These are phyloP conservation scores for Poa pratensis DNA, from an alignment of 176 grass and related monocot species.

Conservation along the genomic window DNA sequence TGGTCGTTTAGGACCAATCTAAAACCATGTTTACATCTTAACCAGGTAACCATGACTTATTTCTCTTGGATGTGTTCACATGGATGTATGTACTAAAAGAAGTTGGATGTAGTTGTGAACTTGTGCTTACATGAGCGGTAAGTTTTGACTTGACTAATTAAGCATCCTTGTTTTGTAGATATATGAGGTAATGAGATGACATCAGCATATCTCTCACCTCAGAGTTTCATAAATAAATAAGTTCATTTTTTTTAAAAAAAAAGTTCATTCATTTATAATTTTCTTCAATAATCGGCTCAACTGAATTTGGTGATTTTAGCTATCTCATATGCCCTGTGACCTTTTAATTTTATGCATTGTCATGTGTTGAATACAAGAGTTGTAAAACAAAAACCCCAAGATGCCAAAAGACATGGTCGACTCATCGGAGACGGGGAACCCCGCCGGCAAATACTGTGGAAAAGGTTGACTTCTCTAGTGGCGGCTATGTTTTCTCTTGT, in stretches of 20 bases:
- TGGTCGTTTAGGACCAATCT: slow-evolving; percentile 34
- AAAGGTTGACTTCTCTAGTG: not conserved
- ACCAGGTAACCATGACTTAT: not conserved
- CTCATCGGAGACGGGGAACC: not conserved
- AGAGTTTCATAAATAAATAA: too few relatives aligned
- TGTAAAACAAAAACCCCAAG: not conserved
- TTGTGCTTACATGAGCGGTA: slow-evolving; percentile 17
- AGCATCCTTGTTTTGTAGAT: not conserved
- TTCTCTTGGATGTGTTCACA: slow-evolving; percentile 35
- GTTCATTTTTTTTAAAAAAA: too few relatives aligned
- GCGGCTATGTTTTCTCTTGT: not conserved
- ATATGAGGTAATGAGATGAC: not conserved
- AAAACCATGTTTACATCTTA: slow-evolving; percentile 43
- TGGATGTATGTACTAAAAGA: not conserved
- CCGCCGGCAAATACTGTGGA: too few relatives aligned
- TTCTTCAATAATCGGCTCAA: not conserved
- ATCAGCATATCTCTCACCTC: not conserved
- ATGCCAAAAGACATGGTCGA: slow-evolving; percentile 9
- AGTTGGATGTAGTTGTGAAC: not conserved
- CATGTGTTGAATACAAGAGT: not conserved
- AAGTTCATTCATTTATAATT: too few relatives aligned
- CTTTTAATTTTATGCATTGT: not conserved
- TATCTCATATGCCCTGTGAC: not conserved
- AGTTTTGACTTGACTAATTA: slow-evolving; percentile 28
- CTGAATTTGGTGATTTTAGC: not conserved